Evolutionary conservation across 306 rosid species (phyloP), one percentile per base, ranked within the genome.

Genomic region (Citrullus mucosospermus): DNA sequence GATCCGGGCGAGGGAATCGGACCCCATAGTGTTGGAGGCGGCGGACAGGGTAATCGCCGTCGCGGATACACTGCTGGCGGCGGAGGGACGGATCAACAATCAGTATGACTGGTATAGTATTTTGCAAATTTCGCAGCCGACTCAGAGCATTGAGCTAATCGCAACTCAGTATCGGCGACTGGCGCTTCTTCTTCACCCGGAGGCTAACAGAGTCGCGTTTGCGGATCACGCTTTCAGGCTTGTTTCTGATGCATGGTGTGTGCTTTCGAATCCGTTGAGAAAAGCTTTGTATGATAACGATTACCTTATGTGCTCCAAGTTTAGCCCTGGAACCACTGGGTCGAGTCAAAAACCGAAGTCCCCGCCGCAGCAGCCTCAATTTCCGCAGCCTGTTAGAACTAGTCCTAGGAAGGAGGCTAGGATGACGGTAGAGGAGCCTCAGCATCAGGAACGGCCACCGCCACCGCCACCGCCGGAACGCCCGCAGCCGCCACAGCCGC

Each of bases 1-100:
- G 16, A 85, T 95, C 83, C 92, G 99, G 0, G 97, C 94, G 5
- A 88, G 93, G 3, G 99, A 92, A 48, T 88, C 96, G 36, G 91
- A 92, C 87, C 97, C 97, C 11, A 78, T 79, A 36, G 81, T 84
- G 46, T 79, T 89, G 8, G 97, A 93, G 12, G 88, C 89, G 2
- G 84, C 97, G 0, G 91, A 92, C 56, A 90, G 85, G 0, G 86
- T 95, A 1, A 77, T 95, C 10, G 84, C 96, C 3, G 90, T 95
- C 3, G 96, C 93, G 30, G 98, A 95, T 51, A 91, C 96, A 7
- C 88, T 95, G 6, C 57, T 91, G 2, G 92, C 91, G 6, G 92
- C 92, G 0, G 96, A 90, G 78, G 57, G 82, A 0, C 92, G 85
- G 89, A 92, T 89, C 91, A 82, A 60, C 77, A 82, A 82, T 71